Evolutionary conservation across 2,329 filamentous ascomycete species (phyloP).

Genomic region (Alternaria sp.): DNA sequence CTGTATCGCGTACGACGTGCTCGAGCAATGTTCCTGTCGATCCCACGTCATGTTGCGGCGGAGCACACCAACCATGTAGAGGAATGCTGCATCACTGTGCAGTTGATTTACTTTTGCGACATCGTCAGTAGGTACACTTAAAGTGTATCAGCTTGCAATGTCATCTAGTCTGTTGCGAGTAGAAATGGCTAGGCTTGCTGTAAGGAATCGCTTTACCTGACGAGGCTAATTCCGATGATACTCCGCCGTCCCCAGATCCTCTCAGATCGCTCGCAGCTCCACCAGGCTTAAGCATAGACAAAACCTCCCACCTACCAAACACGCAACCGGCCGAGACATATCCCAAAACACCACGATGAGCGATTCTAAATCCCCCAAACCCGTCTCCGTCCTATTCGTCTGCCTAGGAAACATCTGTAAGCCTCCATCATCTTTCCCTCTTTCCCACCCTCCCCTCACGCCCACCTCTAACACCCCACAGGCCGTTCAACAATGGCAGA

Average conservation of each 20-base stretch:
- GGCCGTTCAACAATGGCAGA: constrained; percentile 91
- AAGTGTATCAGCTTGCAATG: background rate
- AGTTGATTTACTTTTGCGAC: background rate
- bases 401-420: constrained; percentile 95
- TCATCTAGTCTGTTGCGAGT: background rate
- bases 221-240: background rate
- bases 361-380: constrained; percentile 25
- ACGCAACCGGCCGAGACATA: background rate
- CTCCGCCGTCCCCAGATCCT: constrained; percentile 5
- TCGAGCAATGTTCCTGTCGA: background rate
- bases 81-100: background rate
- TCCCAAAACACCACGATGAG: constrained; percentile 3
- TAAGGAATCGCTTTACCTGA: background rate
- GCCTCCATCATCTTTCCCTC: too few relatives aligned
- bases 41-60: background rate
- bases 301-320: background rate
- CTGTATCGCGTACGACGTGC: background rate
- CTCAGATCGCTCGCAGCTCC: background rate
- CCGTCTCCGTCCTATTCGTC: constrained; percentile 83
- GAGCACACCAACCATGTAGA: background rate
- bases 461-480: constrained; percentile 24
- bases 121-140: background rate
- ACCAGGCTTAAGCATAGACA: background rate
- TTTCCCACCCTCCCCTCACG: background rate
- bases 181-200: background rate